Percentiles rank a stretch among this genome's conserved stretches.
These are phyloP conservation scores for Clausena lansium DNA, from an alignment of 345 rosid species.

Conservation along the genomic window DNA sequence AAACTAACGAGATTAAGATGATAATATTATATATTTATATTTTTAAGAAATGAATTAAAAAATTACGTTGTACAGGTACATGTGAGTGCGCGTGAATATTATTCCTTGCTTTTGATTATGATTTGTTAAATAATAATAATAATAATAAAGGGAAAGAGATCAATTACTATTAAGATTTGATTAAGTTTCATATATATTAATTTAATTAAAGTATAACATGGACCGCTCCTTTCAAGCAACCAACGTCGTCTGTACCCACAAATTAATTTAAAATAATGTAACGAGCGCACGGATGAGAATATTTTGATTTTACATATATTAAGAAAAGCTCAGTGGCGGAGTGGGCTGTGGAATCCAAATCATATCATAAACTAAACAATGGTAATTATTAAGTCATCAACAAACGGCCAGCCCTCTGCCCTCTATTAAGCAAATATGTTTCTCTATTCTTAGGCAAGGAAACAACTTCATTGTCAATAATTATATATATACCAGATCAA, in stretches of 20 bases:
- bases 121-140: neutral
- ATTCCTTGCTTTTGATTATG: neutral
- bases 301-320: conserved; percentile 6
- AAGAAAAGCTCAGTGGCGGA: conserved; percentile 24
- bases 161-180: neutral
- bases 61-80: too few relatives aligned
- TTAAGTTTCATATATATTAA: neutral
- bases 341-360: conserved; percentile 47
- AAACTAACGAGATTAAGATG: too few relatives aligned
- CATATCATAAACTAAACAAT: conserved; percentile 24
- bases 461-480: neutral
- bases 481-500: too few relatives aligned
- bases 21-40: too few relatives aligned
- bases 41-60: too few relatives aligned
- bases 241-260: neutral
- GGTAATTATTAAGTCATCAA: conserved; percentile 14
- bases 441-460: neutral
- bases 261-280: conserved; percentile 6
- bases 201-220: neutral
- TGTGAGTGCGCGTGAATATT: neutral
- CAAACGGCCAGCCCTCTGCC: neutral
- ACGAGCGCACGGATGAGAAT: conserved; percentile 28
- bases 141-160: neutral
- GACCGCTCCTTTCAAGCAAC: conserved; percentile 30
- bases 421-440: neutral